Conservation (phyloP, 345 rosid genomes). For the Hypericum perforatum region DNA sequence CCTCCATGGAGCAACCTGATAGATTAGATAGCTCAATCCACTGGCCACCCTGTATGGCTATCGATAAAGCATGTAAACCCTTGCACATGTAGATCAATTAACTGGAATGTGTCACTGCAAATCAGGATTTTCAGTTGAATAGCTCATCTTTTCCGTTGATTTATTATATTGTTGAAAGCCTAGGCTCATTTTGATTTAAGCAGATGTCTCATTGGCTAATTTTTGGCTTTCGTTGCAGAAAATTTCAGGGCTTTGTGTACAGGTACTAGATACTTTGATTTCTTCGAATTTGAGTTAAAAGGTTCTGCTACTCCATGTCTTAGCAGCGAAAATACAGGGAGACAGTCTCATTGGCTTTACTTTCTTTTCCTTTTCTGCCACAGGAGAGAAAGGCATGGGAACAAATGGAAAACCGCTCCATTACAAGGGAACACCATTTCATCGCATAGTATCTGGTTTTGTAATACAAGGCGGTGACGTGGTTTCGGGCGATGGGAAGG, state of each 20-base stretch:
- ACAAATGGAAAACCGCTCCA: slow-evolving; percentile 50
- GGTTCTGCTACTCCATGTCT: slow-evolving; percentile 1
- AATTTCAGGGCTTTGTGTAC: slow-evolving; percentile 96
- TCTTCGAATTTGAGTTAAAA: slow-evolving; percentile 1
- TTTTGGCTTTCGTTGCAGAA: slow-evolving; percentile 40
- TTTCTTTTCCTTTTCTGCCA: background rate
- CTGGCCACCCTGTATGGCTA: no score
- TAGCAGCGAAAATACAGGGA: background rate
- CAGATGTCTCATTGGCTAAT: slow-evolving; percentile 14
- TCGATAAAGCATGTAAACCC: no score
- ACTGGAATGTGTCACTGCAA: no score
- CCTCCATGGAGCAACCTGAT: no score
- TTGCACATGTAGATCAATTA: no score
- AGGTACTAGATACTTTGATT: slow-evolving; percentile 42
- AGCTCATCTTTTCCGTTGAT: no score
- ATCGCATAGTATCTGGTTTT: slow-evolving; percentile 90
- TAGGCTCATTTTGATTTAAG: background rate
- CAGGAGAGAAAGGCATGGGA: slow-evolving; percentile 67
- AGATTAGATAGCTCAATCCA: no score
- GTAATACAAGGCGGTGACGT: slow-evolving; percentile 95
- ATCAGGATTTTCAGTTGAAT: no score
- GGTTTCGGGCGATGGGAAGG: slow-evolving; percentile 62
- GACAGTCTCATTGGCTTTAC: background rate
- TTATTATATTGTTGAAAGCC: background rate
- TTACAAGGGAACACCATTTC: slow-evolving; percentile 79